Base-by-base conservation (phyloP, 148 eudicot species). In the Bassia scoparia region DNA sequence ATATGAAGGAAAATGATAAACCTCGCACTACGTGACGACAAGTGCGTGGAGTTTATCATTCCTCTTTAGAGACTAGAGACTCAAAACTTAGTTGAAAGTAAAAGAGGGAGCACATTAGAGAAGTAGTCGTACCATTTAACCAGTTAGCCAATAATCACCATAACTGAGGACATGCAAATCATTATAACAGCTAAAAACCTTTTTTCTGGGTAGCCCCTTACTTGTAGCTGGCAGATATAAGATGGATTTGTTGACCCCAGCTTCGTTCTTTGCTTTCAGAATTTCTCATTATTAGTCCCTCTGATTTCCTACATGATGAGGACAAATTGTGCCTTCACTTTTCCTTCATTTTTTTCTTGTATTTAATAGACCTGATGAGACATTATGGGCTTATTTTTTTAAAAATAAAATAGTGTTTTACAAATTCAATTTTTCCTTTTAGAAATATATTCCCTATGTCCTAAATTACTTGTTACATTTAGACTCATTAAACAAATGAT, bases 171-270 rank as follows among this genome's bases (percentile, higher is more conserved):
- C 77, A 74, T 66, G 71, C 71, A 74, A 74, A 65, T 64, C 21
- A 65, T 66, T 66, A 66, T 54, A 66, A 65, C 17, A 37, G 11
- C 70, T 55, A 49, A 34, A 50, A 15, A 1, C 2, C n/a, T 60
- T 56, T 27, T 38, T 37, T 54, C 43, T 30, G 55, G 60, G 26
- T 58, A 71, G 54, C n/a, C 69, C 48, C 43, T 46, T n/a, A 31
- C 48, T 56, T 49, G 38, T 75, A 75, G 78, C 66, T 67, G 78
- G 67, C 46, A 67, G 78, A 44, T 67, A 67, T 12, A 67, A 67
- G 72, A 67, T 75, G 78, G 78, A 75, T 58, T 75, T 75, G 78
- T 54, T 75, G 78, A 74, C 77, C 52, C 53, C 15, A 14, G 31
- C 27, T 17, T 23, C 17, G 33, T 30, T 29, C 10, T 38, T 64